Conservation (phyloP, 2,329 filamentous ascomycete species). For the Colletotrichum graminicola region DNA sequence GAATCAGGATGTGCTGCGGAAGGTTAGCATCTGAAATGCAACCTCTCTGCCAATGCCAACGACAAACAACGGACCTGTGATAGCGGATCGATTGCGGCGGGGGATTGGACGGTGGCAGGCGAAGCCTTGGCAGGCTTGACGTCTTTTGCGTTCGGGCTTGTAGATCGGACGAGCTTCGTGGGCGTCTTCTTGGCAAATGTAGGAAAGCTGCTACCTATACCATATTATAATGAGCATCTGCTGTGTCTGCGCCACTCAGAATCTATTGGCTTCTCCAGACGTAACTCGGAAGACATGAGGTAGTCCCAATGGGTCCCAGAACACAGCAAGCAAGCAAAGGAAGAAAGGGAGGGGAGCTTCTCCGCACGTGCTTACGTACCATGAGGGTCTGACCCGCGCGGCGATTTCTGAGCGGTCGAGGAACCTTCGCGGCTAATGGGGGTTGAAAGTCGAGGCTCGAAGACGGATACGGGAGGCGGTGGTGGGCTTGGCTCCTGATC, state of each 20-base stretch:
- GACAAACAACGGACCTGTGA: slow-evolving; percentile 46
- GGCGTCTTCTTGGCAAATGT: slow-evolving; percentile 41
- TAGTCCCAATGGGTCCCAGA: not conserved
- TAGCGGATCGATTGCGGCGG: slow-evolving; percentile 47
- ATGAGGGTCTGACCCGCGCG: slow-evolving; percentile 48
- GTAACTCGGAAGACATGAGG: slow-evolving; percentile 11
- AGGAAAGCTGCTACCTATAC: slow-evolving; percentile 38
- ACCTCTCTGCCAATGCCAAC: not conserved
- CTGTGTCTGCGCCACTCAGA: slow-evolving; percentile 15
- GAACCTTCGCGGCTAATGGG: slow-evolving; percentile 42
- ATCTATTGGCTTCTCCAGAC: slow-evolving; percentile 7
- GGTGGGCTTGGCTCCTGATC: slow-evolving; percentile 14
- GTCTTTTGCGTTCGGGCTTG: slow-evolving; percentile 41
- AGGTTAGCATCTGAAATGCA: slow-evolving; percentile 22
- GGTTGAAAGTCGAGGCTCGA: slow-evolving; percentile 46
- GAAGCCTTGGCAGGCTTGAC: slow-evolving; percentile 40
- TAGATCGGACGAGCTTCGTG: slow-evolving; percentile 35
- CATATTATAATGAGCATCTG: slow-evolving; percentile 30
- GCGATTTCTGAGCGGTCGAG: slow-evolving; percentile 42
- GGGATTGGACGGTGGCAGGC: slow-evolving; percentile 35
- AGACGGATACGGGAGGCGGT: slow-evolving; percentile 43
- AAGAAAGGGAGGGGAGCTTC: not conserved
- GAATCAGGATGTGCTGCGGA: slow-evolving; percentile 71
- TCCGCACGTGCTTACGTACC: slow-evolving; percentile 45
- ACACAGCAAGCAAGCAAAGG: not conserved